Conservation (phyloP, 345 rosid genomes). For the Citrus mangshanensis region DNA sequence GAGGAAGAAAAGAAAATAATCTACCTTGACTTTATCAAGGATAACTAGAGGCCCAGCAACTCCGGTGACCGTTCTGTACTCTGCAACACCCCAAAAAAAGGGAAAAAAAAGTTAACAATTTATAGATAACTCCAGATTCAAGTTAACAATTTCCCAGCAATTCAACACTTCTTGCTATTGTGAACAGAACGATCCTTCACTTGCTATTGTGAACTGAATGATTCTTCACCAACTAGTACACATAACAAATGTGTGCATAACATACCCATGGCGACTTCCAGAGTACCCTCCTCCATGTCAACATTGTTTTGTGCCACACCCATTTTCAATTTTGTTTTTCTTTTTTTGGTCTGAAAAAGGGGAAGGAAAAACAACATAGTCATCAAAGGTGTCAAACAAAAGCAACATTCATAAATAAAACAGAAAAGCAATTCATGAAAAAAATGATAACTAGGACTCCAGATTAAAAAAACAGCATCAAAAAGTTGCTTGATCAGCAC, state of each 20-base stretch:
- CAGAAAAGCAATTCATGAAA: neutral
- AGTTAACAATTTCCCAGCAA: neutral
- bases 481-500: neutral
- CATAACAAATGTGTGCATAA: neutral
- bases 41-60: constrained; percentile 98
- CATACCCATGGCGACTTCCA: constrained; percentile 93
- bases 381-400: neutral
- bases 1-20: constrained; percentile 2
- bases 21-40: constrained; percentile 94
- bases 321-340: constrained; percentile 36
- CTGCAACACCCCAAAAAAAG: constrained; percentile 31
- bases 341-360: neutral
- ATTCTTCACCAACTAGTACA: neutral
- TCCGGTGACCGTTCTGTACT: constrained; percentile 94
- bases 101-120: neutral
- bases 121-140: neutral
- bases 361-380: neutral
- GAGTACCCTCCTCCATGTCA: constrained; percentile 65
- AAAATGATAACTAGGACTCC: neutral
- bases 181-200: neutral
- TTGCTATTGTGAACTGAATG: no score
- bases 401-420: neutral
- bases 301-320: constrained; percentile 49
- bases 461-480: neutral
- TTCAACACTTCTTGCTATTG: neutral